phyloP scores from a whole-genome alignment of 2,329 filamentous ascomycete genomes.

The Neospermospora avenae region DNA sequence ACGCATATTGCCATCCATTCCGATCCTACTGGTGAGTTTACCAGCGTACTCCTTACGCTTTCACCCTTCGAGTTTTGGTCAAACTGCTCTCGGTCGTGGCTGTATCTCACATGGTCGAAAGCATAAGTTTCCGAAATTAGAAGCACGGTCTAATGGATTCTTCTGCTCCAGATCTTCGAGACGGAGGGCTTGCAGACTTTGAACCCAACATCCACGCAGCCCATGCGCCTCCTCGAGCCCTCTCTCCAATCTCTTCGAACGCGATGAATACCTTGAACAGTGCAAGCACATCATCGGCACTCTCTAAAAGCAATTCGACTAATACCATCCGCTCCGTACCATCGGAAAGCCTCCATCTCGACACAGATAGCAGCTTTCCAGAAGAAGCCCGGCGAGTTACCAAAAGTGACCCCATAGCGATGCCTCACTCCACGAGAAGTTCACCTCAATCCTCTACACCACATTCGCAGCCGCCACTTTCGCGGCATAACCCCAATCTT shows the following conservation, averaged over 20 bases:
- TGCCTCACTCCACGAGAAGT: slow-evolving; percentile 24
- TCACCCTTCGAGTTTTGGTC: not conserved
- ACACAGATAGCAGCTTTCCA: slow-evolving; percentile 11
- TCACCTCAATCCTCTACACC: slow-evolving; percentile 16
- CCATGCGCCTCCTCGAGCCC: slow-evolving; percentile 25
- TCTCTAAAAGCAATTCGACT: slow-evolving; percentile 19
- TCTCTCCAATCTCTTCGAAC: slow-evolving; percentile 29
- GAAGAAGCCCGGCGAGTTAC: slow-evolving; percentile 16
- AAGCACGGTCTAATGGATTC: slow-evolving; percentile 7
- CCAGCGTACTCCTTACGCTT: not conserved
- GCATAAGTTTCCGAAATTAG: slow-evolving; percentile 4
- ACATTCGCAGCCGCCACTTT: slow-evolving; percentile 21
- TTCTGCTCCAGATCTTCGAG: slow-evolving; percentile 5
- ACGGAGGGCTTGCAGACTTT: slow-evolving; percentile 2
- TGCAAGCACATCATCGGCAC: slow-evolving; percentile 5
- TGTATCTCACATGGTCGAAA: not conserved
- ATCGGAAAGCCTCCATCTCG: slow-evolving; percentile 21
- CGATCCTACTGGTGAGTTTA: slow-evolving; percentile 21
- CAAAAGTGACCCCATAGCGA: slow-evolving; percentile 19
- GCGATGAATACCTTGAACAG: slow-evolving; percentile 31
- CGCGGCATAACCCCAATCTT: slow-evolving; percentile 25
- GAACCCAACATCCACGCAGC: slow-evolving; percentile 8
- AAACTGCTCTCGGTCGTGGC: slow-evolving; percentile 6
- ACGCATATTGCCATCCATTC: slow-evolving; percentile 18
- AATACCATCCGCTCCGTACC: slow-evolving; percentile 33